Evolutionary conservation across 257 asterid genomes (phyloP).

Genomic region (Paulownia fortunei): DNA sequence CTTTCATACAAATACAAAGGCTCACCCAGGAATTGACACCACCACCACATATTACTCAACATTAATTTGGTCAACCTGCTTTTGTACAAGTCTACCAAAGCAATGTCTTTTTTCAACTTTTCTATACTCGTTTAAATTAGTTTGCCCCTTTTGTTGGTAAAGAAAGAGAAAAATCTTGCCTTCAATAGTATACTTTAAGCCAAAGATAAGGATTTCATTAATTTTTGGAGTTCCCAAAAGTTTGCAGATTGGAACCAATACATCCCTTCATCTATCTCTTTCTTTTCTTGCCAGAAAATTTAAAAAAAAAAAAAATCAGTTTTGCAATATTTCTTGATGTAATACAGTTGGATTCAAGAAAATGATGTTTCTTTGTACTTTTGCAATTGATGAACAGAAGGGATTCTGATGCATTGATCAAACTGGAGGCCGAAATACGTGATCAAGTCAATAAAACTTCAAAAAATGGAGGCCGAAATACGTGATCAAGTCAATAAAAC

Average conservation of each 20-base stretch:
- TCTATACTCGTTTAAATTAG: background rate
- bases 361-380: background rate
- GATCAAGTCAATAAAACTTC: background rate
- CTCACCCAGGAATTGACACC: background rate
- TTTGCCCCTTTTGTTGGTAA: background rate
- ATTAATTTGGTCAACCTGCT: conserved; percentile 21
- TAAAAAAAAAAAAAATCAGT: no score
- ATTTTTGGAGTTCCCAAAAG: background rate
- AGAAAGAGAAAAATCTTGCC: background rate
- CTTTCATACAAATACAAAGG: conserved; percentile 10
- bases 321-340: no score
- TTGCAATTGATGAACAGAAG: background rate
- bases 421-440: conserved; percentile 32
- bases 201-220: background rate
- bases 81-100: background rate
- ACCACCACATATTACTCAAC: background rate
- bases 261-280: background rate
- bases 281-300: background rate
- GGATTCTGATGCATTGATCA: background rate
- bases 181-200: background rate
- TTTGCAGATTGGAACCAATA: background rate
- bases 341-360: background rate
- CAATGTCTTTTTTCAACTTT: background rate
- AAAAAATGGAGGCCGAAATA: conserved; percentile 31
- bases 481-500: background rate